Evolutionary conservation across 202 grass and related monocot genomes (phyloP).

Genomic region (Miscanthus sacchariflorus): DNA sequence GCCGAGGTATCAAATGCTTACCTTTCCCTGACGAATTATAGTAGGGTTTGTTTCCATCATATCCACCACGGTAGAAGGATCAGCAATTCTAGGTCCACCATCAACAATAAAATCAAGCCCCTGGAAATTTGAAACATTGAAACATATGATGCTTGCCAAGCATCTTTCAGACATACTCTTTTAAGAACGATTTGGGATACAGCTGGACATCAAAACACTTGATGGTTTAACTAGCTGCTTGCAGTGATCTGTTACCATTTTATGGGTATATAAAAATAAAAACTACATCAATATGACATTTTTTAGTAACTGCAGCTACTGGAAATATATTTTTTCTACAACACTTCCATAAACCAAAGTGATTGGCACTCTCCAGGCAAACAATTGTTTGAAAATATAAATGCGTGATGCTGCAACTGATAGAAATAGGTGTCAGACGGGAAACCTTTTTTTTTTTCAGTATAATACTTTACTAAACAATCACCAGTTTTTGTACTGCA

Average conservation of each 20-base stretch:
- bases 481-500: neutral
- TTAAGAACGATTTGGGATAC: neutral
- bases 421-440: constrained; percentile 13
- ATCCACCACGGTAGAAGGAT: constrained; percentile 95
- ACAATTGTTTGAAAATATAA: constrained; percentile 5
- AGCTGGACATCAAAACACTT: constrained; percentile 16
- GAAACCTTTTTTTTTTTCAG: neutral
- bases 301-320: constrained; percentile 1
- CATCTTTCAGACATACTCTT: neutral
- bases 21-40: constrained; percentile 90
- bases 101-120: constrained; percentile 98
- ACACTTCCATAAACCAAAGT: neutral
- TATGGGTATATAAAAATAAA: neutral
- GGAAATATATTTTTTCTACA: neutral
- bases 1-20: neutral
- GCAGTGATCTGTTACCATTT: neutral
- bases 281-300: neutral
- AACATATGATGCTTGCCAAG: constrained; percentile 21
- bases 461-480: neutral
- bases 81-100: constrained; percentile 79
- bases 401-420: neutral
- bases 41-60: constrained; percentile 78
- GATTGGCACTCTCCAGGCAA: neutral
- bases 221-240: constrained; percentile 8
- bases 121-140: constrained; percentile 52